phyloP scores from a whole-genome alignment of 441 rosid species.

The Gossypium schwendimanii region DNA sequence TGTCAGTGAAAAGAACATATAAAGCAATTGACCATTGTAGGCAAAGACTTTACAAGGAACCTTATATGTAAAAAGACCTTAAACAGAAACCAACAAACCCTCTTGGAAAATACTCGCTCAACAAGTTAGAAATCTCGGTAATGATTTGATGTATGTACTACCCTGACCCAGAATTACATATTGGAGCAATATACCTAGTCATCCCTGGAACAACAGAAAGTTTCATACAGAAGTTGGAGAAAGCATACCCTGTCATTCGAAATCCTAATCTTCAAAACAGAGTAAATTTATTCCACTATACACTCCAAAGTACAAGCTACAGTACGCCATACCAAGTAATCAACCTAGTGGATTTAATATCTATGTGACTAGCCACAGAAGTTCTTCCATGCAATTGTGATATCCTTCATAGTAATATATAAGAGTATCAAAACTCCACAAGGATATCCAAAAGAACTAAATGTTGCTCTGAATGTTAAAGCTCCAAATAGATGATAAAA shows the following conservation, averaged over 20 bases:
- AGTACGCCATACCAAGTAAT: not conserved
- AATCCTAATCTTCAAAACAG: constrained; percentile 2
- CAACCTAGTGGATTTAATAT: not conserved
- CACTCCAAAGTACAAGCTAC: not conserved
- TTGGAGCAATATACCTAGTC: not conserved
- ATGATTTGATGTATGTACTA: not conserved
- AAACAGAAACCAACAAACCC: not conserved
- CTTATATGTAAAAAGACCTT: not conserved
- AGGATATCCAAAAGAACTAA: constrained; percentile 1
- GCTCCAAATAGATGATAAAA: not conserved
- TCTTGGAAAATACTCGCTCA: not conserved
- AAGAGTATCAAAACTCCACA: not conserved
- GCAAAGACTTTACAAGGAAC: not conserved
- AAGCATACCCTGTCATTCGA: not conserved
- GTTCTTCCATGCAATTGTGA: not conserved
- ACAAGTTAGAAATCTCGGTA: not conserved
- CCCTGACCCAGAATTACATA: not conserved
- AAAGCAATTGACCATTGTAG: not conserved
- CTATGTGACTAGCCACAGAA: not conserved
- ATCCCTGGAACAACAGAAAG: not conserved
- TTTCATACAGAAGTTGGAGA: not conserved
- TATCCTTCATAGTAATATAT: not conserved
- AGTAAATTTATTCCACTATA: not conserved
- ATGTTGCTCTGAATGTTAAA: not conserved
- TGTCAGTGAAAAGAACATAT: not conserved